Percentiles rank a stretch among this genome's conserved stretches.
These are phyloP conservation scores for Podospora pseudopauciseta DNA, from an alignment of 495 filamentous ascomycete genomes.

Conservation along the genomic window DNA sequence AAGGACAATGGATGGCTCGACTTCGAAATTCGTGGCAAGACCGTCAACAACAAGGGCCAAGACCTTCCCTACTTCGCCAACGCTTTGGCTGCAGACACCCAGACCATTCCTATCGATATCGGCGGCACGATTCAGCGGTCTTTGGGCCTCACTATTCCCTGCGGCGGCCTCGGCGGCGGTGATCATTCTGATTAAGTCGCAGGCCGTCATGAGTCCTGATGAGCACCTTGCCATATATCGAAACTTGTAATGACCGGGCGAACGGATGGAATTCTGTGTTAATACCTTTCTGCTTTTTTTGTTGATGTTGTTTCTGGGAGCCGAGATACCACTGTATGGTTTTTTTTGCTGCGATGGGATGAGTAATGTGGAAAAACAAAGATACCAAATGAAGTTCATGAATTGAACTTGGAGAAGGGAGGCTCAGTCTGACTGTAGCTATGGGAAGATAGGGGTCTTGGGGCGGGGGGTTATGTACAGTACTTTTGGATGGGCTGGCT, in stretches of 20 bases:
- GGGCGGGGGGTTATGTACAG: background rate
- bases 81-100: constrained; percentile 34
- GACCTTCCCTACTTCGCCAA: constrained; percentile 59
- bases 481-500: background rate
- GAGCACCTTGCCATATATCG: background rate
- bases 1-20: constrained; percentile 51
- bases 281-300: constrained; percentile 6
- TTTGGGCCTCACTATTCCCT: constrained; percentile 22
- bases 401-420: background rate
- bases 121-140: constrained; percentile 25
- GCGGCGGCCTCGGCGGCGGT: constrained; percentile 12
- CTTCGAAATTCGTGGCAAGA: constrained; percentile 56
- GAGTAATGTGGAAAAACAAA: constrained; percentile 11
- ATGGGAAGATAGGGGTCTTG: background rate
- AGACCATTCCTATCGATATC: constrained; percentile 38
- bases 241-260: constrained; percentile 6
- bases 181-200: constrained; percentile 1
- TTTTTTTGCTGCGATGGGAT: constrained; percentile 2
- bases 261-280: constrained; percentile 1
- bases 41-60: constrained; percentile 55
- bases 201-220: background rate
- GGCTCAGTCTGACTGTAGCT: background rate
- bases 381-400: constrained; percentile 18
- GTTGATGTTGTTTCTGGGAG: constrained; percentile 9
- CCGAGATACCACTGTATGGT: background rate